Evolutionary conservation across 768 basidiomycete genomes (phyloP).

Genomic region (Pulveroboletus ravenelii): DNA sequence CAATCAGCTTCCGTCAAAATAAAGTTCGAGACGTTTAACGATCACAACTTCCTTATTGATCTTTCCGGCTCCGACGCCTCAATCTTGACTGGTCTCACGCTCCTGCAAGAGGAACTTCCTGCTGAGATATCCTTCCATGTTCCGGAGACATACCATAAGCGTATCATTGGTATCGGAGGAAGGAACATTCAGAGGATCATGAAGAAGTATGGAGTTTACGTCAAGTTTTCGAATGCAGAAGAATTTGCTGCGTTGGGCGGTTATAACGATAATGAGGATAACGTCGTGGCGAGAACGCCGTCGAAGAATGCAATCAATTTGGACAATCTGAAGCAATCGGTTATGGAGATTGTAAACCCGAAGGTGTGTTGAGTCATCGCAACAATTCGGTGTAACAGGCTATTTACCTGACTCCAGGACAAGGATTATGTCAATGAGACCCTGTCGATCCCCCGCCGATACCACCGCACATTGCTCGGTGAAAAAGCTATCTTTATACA

Average conservation of each 20-base stretch:
- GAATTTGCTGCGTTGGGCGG: slow-evolving; percentile 94
- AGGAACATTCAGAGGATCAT: slow-evolving; percentile 98
- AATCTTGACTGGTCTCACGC: slow-evolving; percentile 79
- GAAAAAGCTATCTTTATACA: slow-evolving; percentile 97
- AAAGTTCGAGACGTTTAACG: slow-evolving; percentile 98
- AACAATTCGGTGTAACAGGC: neutral
- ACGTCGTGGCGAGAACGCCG: slow-evolving; percentile 96
- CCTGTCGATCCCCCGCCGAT: slow-evolving; percentile 87
- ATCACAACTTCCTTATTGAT: slow-evolving; percentile 92
- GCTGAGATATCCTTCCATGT: slow-evolving; percentile 99
- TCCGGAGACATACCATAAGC: slow-evolving; percentile 96
- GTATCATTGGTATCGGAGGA: slow-evolving; percentile 97
- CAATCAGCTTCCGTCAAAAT: slow-evolving; percentile 96
- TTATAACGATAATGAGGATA: slow-evolving; percentile 96
- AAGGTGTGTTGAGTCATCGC: slow-evolving; percentile 53
- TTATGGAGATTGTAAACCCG: slow-evolving; percentile 96
- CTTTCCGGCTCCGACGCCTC: slow-evolving; percentile 81
- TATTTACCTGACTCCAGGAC: slow-evolving; percentile 50
- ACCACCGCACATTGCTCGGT: slow-evolving; percentile 91
- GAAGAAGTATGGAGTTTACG: slow-evolving; percentile 99
- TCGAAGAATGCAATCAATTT: slow-evolving; percentile 96
- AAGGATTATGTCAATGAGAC: slow-evolving; percentile 96
- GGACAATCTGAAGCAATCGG: slow-evolving; percentile 90
- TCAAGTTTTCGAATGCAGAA: slow-evolving; percentile 98
- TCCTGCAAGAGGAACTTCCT: slow-evolving; percentile 95